phyloP scores from a whole-genome alignment of 1,139 yeast genomes.

The Pichia sp. region DNA sequence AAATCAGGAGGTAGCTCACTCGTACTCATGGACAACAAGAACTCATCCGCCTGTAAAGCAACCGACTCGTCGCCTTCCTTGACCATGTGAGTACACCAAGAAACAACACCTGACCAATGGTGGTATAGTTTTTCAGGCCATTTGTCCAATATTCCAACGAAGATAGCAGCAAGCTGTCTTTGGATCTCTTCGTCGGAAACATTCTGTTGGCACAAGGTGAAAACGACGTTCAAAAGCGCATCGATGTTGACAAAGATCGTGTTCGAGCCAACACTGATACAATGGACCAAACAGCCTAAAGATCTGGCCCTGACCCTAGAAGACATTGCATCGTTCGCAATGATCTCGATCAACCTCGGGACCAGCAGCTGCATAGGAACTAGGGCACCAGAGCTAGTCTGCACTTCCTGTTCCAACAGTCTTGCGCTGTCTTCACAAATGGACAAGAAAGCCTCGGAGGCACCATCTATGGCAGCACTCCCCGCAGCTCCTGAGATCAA shows the following conservation, averaged over 20 bases:
- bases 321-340: conserved; percentile 35
- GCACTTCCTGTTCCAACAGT: conserved; percentile 55
- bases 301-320: conserved; percentile 59
- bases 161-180: conserved; percentile 73
- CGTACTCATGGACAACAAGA: conserved; percentile 72
- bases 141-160: conserved; percentile 67
- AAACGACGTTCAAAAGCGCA: conserved; percentile 58
- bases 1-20: conserved; percentile 47
- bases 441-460: conserved; percentile 77
- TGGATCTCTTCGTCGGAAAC: conserved; percentile 61
- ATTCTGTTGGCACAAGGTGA: conserved; percentile 48
- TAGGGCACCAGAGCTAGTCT: conserved; percentile 45
- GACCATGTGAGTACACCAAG: conserved; percentile 79
- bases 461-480: conserved; percentile 56
- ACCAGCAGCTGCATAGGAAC: conserved; percentile 64
- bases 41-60: conserved; percentile 90
- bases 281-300: conserved; percentile 72
- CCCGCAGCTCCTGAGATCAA: conserved; percentile 45
- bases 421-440: conserved; percentile 80
- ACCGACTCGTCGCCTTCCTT: conserved; percentile 66
- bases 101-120: conserved; percentile 79
- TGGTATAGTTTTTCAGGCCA: conserved; percentile 79
- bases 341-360: conserved; percentile 56
- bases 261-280: conserved; percentile 66
- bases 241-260: conserved; percentile 64